These are phyloP conservation scores for Pichia ethanolica DNA, from an alignment of 805 yeast species.

Conservation along the genomic window DNA sequence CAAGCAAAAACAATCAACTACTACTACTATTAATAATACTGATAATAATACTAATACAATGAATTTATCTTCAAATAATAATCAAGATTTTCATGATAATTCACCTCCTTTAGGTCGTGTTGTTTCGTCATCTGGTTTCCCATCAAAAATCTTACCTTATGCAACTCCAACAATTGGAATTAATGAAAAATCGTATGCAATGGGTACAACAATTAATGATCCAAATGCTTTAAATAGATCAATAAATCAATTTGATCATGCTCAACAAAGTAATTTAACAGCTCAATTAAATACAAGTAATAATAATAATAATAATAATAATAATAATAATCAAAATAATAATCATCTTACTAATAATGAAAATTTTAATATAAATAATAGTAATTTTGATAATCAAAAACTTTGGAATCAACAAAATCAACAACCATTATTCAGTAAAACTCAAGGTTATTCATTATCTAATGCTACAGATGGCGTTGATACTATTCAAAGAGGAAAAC, in stretches of 20 bases:
- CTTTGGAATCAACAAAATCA: slow-evolving; percentile 3
- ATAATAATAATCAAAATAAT: neutral
- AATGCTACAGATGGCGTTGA: slow-evolving; percentile 18
- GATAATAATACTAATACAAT: neutral
- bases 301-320: neutral
- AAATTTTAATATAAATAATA: neutral
- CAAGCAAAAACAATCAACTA: slow-evolving; percentile 7
- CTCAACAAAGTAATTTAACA: slow-evolving; percentile 14
- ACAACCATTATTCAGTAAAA: slow-evolving; percentile 17
- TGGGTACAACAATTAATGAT: slow-evolving; percentile 55
- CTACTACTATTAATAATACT: neutral
- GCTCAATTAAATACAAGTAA: slow-evolving; percentile 12
- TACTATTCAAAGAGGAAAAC: slow-evolving; percentile 66
- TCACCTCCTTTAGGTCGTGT: slow-evolving; percentile 5
- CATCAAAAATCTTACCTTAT: slow-evolving; percentile 33
- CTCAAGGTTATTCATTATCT: slow-evolving; percentile 14
- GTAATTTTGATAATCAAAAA: slow-evolving; percentile 1
- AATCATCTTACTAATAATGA: neutral
- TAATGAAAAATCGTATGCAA: slow-evolving; percentile 52
- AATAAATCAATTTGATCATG: slow-evolving; percentile 29
- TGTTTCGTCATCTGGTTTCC: slow-evolving; percentile 18
- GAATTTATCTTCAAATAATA: too few relatives aligned
- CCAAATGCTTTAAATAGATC: slow-evolving; percentile 27
- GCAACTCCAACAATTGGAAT: slow-evolving; percentile 66
- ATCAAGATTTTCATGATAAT: slow-evolving; percentile 4